These are phyloP conservation scores for Aphanomyces astaci DNA, from an alignment of 352 stramenopile genomes.

Conservation along the genomic window DNA sequence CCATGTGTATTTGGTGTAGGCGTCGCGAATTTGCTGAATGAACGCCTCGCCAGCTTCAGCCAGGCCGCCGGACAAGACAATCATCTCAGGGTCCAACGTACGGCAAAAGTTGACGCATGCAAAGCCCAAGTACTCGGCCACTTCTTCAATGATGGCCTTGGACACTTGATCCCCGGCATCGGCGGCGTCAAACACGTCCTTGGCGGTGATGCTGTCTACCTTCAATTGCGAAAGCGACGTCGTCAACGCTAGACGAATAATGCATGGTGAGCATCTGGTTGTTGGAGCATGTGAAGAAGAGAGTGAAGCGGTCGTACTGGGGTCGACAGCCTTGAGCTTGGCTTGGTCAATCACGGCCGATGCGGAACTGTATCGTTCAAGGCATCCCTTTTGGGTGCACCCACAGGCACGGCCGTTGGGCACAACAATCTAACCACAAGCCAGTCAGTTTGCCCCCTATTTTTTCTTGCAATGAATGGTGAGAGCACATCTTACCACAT, in stretches of 20 bases:
- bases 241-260: conserved; percentile 31
- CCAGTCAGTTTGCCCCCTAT: too few species aligned
- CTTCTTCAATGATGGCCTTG: conserved; percentile 58
- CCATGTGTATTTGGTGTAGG: conserved; percentile 66
- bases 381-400: conserved; percentile 62
- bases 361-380: conserved; percentile 75
- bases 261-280: too few species aligned
- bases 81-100: conserved; percentile 74
- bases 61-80: conserved; percentile 72
- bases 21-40: conserved; percentile 48
- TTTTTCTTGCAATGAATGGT: too few species aligned
- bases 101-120: conserved; percentile 72
- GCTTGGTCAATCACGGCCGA: conserved; percentile 51
- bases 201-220: conserved; percentile 47
- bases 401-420: conserved; percentile 65
- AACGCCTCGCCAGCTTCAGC: conserved; percentile 64
- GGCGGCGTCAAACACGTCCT: conserved; percentile 65
- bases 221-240: conserved; percentile 41
- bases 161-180: conserved; percentile 58
- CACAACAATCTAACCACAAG: conserved; percentile 85
- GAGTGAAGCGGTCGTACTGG: neutral
- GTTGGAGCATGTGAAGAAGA: too few species aligned
- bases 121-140: conserved; percentile 63
- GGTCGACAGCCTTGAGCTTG: conserved; percentile 24
- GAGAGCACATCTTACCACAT: conserved; percentile 66